Conservation (phyloP, 2,329 filamentous ascomycete species). For the Colletotrichum destructivum region DNA sequence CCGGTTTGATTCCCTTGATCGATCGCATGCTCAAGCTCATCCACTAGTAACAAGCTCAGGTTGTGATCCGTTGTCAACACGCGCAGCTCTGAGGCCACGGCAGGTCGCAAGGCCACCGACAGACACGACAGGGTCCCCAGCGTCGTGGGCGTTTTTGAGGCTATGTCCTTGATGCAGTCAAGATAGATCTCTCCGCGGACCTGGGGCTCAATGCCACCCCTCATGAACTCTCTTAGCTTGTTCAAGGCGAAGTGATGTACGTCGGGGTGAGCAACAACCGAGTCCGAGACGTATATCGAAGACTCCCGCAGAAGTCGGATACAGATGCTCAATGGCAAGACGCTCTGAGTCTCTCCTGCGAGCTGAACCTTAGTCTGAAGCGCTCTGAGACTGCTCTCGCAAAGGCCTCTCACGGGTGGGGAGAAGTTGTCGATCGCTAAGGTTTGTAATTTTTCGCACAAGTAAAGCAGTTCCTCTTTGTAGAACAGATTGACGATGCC, state of each 20-base stretch:
- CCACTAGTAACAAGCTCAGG: conserved; percentile 73
- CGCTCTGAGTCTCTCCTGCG: conserved; percentile 52
- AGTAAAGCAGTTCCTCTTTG: conserved; percentile 69
- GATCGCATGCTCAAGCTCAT: conserved; percentile 74
- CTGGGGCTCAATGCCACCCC: conserved; percentile 65
- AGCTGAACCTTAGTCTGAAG: conserved; percentile 61
- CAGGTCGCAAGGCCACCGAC: conserved; percentile 62
- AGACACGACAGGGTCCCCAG: conserved; percentile 82
- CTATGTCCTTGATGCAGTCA: conserved; percentile 79
- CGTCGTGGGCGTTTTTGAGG: conserved; percentile 72
- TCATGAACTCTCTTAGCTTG: conserved; percentile 74
- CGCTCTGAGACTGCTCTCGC: conserved; percentile 68
- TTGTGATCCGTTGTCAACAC: conserved; percentile 73
- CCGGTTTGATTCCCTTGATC: conserved; percentile 57
- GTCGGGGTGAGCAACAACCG: conserved; percentile 71
- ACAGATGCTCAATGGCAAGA: conserved; percentile 66
- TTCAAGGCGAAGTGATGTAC: conserved; percentile 75
- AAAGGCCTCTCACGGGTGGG: conserved; percentile 72
- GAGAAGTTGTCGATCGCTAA: conserved; percentile 77
- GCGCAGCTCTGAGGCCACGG: conserved; percentile 66
- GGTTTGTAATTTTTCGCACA: conserved; percentile 79
- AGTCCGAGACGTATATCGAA: conserved; percentile 68
- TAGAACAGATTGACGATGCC: conserved; percentile 65
- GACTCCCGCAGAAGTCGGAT: conserved; percentile 82
- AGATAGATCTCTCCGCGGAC: conserved; percentile 75